Conservation (phyloP, 192 early-diverging fungal genomes). For the Radiomyces spectabilis region DNA sequence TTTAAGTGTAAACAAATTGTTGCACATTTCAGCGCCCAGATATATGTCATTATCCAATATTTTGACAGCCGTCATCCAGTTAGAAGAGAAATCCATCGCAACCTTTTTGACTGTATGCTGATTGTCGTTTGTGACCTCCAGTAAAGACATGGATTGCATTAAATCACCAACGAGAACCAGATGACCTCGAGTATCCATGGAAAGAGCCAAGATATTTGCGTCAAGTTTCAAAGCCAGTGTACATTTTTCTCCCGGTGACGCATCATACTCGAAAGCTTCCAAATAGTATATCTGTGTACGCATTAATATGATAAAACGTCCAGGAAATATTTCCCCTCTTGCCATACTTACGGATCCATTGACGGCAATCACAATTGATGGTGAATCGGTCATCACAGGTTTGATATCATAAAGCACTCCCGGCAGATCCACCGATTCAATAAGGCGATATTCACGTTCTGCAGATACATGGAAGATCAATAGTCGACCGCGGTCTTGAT, state of each 20-base stretch:
- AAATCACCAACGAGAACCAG: constrained; percentile 77
- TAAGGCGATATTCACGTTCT: constrained; percentile 40
- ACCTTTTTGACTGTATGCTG: constrained; percentile 50
- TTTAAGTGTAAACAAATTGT: constrained; percentile 54
- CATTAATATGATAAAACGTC: no score
- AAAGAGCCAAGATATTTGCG: no score
- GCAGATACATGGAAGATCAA: constrained; percentile 49
- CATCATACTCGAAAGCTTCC: constrained; percentile 1
- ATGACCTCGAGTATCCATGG: constrained; percentile 56
- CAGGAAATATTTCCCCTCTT: no score
- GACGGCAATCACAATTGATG: constrained; percentile 58
- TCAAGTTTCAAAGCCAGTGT: constrained; percentile 26
- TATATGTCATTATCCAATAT: constrained; percentile 49
- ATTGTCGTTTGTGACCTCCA: no score
- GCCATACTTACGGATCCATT: constrained; percentile 51
- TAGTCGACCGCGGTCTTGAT: constrained; percentile 72
- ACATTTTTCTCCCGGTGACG: neutral
- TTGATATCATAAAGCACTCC: constrained; percentile 62
- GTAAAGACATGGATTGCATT: constrained; percentile 68
- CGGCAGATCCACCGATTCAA: constrained; percentile 35
- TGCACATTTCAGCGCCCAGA: constrained; percentile 50
- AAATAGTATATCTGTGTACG: constrained; percentile 3
- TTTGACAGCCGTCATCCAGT: constrained; percentile 61
- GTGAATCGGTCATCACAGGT: constrained; percentile 51
- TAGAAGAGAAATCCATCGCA: constrained; percentile 51